A percentile compares a stretch with the other conserved stretches of the same genome.
Evolutionary conservation across 768 basidiomycete genomes (phyloP).

Genomic region (Piloderma croceum): DNA sequence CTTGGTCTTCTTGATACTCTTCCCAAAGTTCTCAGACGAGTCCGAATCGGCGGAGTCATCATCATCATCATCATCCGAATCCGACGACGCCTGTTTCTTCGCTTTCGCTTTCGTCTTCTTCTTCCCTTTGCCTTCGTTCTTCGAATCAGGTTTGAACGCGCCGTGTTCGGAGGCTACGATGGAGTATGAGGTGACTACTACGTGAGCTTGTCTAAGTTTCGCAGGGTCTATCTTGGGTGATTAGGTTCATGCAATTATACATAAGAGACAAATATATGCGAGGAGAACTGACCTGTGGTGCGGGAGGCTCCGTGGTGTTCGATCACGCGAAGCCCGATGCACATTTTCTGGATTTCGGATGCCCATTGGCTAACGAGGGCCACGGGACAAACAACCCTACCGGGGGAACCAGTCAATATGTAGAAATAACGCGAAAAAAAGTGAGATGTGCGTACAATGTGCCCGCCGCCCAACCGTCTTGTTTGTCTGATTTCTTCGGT

Average conservation of each 20-base stretch:
- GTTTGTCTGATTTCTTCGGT: conserved; percentile 61
- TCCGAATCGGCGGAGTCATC: conserved; percentile 26
- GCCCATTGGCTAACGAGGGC: conserved; percentile 91
- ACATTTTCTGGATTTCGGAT: conserved; percentile 72
- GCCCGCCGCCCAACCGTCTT: conserved; percentile 63
- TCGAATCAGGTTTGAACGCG: conserved; percentile 41
- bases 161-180: conserved; percentile 77
- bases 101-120: conserved; percentile 32
- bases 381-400: conserved; percentile 82
- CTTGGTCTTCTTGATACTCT: conserved; percentile 38
- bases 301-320: conserved; percentile 81
- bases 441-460: conserved; percentile 52
- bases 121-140: conserved; percentile 50
- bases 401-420: background rate
- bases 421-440: background rate
- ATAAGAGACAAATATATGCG: background rate
- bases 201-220: conserved; percentile 48
- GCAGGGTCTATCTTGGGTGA: conserved; percentile 46
- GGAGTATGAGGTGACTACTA: conserved; percentile 86
- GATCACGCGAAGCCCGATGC: conserved; percentile 57
- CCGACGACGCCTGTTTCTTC: conserved; percentile 25
- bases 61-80: conserved; percentile 32
- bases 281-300: conserved; percentile 48
- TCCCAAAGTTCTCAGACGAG: conserved; percentile 44
- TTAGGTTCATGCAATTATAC: background rate